These are phyloP conservation scores for Haplosporangium sp. DNA, from an alignment of 371 early-diverging fungal species.

Conservation along the genomic window DNA sequence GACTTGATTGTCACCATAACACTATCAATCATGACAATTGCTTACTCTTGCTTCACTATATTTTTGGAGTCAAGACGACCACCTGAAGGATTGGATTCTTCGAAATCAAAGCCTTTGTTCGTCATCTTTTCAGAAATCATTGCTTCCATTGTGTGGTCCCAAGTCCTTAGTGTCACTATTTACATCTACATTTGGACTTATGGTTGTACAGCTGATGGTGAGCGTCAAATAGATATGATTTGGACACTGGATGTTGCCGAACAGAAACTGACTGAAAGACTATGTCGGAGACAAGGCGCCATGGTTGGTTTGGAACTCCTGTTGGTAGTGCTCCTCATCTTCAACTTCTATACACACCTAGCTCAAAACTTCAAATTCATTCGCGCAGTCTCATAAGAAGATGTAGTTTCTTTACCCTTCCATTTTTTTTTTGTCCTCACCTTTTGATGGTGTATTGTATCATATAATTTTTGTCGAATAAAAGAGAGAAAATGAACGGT, in stretches of 20 bases:
- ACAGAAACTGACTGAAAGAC: conserved; percentile 8
- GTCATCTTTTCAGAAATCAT: conserved; percentile 54
- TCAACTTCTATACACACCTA: conserved; percentile 54
- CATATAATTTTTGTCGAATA: conserved; percentile 1
- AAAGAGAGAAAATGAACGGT: neutral
- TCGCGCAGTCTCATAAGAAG: conserved; percentile 33
- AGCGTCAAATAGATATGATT: conserved; percentile 10
- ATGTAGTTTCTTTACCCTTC: neutral
- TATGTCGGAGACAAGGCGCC: conserved; percentile 53
- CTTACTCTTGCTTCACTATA: conserved; percentile 52
- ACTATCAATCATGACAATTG: conserved; percentile 40
- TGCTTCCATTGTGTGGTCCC: conserved; percentile 53
- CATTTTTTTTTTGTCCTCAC: neutral
- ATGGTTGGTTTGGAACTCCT: conserved; percentile 51
- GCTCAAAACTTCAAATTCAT: conserved; percentile 52
- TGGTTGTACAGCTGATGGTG: conserved; percentile 31
- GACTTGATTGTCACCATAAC: conserved; percentile 30
- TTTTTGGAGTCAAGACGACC: conserved; percentile 56
- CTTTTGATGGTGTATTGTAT: neutral
- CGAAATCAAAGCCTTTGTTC: conserved; percentile 46
- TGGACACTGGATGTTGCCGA: conserved; percentile 32
- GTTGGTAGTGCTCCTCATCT: conserved; percentile 45
- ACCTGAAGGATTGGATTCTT: conserved; percentile 50
- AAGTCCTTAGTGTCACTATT: conserved; percentile 45
- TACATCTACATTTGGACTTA: conserved; percentile 56